A percentile compares a stretch with the other conserved stretches of the same genome.
These are phyloP conservation scores for Protomyces gravidus DNA, from an alignment of 1,139 yeast species.

Conservation along the genomic window DNA sequence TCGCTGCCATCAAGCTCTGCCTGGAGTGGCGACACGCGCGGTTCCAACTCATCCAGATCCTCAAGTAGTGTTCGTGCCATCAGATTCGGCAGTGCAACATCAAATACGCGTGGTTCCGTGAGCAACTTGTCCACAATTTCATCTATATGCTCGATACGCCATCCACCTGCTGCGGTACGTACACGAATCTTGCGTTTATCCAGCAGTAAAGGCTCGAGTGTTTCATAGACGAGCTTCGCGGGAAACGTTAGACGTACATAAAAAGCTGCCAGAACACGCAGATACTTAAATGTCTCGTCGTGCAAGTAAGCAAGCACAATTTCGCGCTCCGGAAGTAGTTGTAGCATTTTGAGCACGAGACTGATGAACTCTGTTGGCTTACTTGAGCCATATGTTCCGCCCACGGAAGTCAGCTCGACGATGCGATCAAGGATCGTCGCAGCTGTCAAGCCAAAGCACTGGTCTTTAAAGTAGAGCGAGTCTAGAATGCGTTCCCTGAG, in stretches of 20 bases:
- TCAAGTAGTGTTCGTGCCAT: slow-evolving; percentile 45
- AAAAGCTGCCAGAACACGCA: slow-evolving; percentile 57
- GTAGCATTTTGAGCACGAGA: slow-evolving; percentile 57
- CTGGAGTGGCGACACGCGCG: slow-evolving; percentile 40
- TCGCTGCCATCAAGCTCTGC: slow-evolving; percentile 36
- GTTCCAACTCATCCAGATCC: slow-evolving; percentile 43
- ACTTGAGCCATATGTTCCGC: slow-evolving; percentile 52
- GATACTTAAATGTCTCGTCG: slow-evolving; percentile 59
- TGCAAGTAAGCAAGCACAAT: slow-evolving; percentile 51
- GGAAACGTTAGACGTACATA: slow-evolving; percentile 53
- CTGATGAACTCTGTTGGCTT: slow-evolving; percentile 64
- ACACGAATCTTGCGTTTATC: slow-evolving; percentile 56
- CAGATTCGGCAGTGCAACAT: slow-evolving; percentile 58
- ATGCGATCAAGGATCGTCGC: slow-evolving; percentile 52
- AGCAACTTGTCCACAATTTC: slow-evolving; percentile 57
- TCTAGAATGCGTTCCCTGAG: slow-evolving; percentile 64
- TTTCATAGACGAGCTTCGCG: slow-evolving; percentile 48
- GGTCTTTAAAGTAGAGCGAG: slow-evolving; percentile 63
- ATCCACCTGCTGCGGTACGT: slow-evolving; percentile 37
- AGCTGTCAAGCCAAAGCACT: slow-evolving; percentile 55
- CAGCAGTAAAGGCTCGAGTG: slow-evolving; percentile 51
- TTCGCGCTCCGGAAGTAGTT: slow-evolving; percentile 56
- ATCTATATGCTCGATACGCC: slow-evolving; percentile 51
- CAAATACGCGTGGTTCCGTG: slow-evolving; percentile 51
- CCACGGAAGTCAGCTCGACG: slow-evolving; percentile 43